Percentiles rank a stretch among this genome's conserved stretches.
phyloP scores from a whole-genome alignment of 148 eudicot genomes.

The Chenopodium suecicum region DNA sequence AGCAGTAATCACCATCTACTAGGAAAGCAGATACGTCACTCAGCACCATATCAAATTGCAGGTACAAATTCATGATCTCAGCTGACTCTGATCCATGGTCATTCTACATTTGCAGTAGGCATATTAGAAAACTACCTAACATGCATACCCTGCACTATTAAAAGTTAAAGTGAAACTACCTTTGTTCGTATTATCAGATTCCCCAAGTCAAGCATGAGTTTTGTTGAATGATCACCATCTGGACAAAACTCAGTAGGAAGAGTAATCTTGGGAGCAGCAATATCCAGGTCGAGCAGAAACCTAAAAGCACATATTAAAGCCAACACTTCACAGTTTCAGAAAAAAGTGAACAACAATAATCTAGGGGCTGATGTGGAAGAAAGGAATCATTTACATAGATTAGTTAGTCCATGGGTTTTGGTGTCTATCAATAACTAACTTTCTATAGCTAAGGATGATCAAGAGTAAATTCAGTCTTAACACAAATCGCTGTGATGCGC shows the following conservation, averaged over 20 bases:
- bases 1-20: constrained; percentile 84
- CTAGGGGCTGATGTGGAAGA: too few species aligned
- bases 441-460: too few species aligned
- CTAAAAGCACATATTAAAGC: constrained; percentile 37
- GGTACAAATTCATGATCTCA: constrained; percentile 62
- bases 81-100: constrained; percentile 46
- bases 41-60: constrained; percentile 86
- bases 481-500: too few species aligned
- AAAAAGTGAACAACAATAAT: not conserved
- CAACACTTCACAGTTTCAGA: not conserved
- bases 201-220: constrained; percentile 94
- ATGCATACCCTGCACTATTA: not conserved
- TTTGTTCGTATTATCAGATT: constrained; percentile 73
- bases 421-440: too few species aligned
- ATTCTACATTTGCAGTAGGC: constrained; percentile 50
- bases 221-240: constrained; percentile 63
- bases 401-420: too few species aligned
- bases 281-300: constrained; percentile 91
- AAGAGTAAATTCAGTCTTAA: too few species aligned
- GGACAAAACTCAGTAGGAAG: constrained; percentile 89
- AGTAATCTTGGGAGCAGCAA: constrained; percentile 96
- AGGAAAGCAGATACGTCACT: constrained; percentile 93
- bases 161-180: constrained; percentile 38
- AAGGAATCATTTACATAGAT: too few species aligned
- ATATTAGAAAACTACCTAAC: not conserved